Conservation (phyloP, 2,329 filamentous ascomycete species). For the Fusarium devonianum region DNA sequence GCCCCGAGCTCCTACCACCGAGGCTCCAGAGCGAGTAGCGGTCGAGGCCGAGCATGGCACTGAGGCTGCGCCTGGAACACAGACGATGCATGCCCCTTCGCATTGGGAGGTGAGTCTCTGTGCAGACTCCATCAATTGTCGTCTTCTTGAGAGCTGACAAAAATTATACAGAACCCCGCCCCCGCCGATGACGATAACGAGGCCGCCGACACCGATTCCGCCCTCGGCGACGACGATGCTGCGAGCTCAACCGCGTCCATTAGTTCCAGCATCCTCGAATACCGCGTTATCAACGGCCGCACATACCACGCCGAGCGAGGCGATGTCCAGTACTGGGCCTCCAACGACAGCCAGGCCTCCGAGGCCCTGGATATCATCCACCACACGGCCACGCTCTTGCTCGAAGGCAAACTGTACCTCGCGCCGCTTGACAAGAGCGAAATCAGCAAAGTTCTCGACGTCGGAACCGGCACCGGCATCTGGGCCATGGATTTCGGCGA, state of each 20-base stretch:
- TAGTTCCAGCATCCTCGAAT: slow-evolving; percentile 19
- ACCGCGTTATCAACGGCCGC: slow-evolving; percentile 23
- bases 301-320: slow-evolving; percentile 27
- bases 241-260: slow-evolving; percentile 25
- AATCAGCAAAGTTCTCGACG: slow-evolving; percentile 20
- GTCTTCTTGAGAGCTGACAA: too few relatives aligned
- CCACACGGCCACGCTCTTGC: slow-evolving; percentile 18
- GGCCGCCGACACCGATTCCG: slow-evolving; percentile 20
- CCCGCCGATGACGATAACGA: too few relatives aligned
- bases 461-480: slow-evolving; percentile 19
- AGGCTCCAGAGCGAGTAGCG: too few relatives aligned
- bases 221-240: slow-evolving; percentile 27
- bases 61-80: too few relatives aligned
- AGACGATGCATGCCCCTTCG: too few relatives aligned
- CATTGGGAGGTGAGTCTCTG: too few relatives aligned
- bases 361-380: slow-evolving; percentile 28
- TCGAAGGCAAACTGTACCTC: slow-evolving; percentile 16
- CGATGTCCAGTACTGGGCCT: slow-evolving; percentile 20
- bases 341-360: slow-evolving; percentile 21
- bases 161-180: too few relatives aligned
- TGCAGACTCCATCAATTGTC: too few relatives aligned
- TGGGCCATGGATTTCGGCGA: background rate
- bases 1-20: too few relatives aligned
- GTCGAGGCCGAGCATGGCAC: too few relatives aligned
- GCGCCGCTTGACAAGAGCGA: slow-evolving; percentile 6